Base-by-base conservation (phyloP, 345 rosid species). In the Sonneratia caseolaris region DNA sequence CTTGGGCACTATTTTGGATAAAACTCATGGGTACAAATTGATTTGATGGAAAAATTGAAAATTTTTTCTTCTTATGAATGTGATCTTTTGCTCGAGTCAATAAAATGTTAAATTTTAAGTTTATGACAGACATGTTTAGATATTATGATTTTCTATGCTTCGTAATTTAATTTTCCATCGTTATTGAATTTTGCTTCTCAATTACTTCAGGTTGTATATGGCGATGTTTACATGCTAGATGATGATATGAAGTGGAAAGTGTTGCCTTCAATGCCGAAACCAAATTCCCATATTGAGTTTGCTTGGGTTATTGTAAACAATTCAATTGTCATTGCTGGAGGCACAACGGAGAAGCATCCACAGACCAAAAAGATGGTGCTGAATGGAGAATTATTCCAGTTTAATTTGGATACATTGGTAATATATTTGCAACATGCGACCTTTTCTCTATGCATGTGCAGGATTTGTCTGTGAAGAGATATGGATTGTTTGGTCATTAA, bases 331-430 rank as follows among this genome's bases (percentile, higher is more conserved):
- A 84, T 95, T 45, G 90, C 82, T 62, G 99, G 97, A 80, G 99
- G 99, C 82, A 89, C 99, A 37, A 92, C 97, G 45, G 97, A 92
- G 72, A 95, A 90, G 79, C 99, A 95, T 78, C 99, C 97, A 40
- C 69, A 78, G 70, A 95, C 97, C 53, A 95, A 95, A 79, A 90
- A 73, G 85, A 95, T 95, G 96, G 85, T 95, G 84, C 86, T 95
- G 40, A 85, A 85, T 11, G 93, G 97, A 37, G 99, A 95, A 84
- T 74, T 95, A 37, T 81, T 95, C 78, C 97, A 72, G 82, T 92
- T 95, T 47, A 86, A 95, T 87, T 78, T 95, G 43, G 75, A 83
- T 70, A 89, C 89, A 72, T 55, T 76, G 96, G 97, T 92, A 92
- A 56, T 43, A 42, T 14, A 71, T 68, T 61, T 66, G 21, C 56